phyloP scores from a whole-genome alignment of 768 basidiomycete species.

The Xerocomellus intermedius region DNA sequence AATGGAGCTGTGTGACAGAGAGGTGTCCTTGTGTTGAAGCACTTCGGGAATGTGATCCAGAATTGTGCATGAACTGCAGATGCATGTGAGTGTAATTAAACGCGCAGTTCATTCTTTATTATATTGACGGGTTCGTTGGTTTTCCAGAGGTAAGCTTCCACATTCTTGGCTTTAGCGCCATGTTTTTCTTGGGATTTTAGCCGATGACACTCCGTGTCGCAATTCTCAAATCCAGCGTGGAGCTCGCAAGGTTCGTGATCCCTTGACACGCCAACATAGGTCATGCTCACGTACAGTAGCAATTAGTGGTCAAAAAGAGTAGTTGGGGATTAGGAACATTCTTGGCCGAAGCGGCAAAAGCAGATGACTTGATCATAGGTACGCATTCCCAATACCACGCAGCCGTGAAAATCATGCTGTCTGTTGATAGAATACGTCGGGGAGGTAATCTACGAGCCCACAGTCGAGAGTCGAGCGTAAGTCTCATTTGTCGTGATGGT shows the following conservation, averaged over 20 bases:
- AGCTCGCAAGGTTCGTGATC: conserved; percentile 39
- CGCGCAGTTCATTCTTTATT: background rate
- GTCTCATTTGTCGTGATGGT: conserved; percentile 16
- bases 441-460: conserved; percentile 53
- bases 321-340: conserved; percentile 57
- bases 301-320: conserved; percentile 42
- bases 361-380: conserved; percentile 51
- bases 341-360: conserved; percentile 41
- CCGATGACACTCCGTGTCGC: conserved; percentile 37
- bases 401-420: background rate
- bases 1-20: conserved; percentile 35
- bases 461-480: conserved; percentile 51
- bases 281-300: conserved; percentile 28
- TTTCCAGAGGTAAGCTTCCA: conserved; percentile 24
- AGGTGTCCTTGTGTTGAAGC: conserved; percentile 53
- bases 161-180: background rate
- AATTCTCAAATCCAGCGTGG: conserved; percentile 52
- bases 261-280: background rate
- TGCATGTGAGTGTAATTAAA: conserved; percentile 39
- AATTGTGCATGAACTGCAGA: conserved; percentile 53
- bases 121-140: background rate
- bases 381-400: background rate
- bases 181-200: conserved; percentile 16
- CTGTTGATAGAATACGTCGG: conserved; percentile 59
- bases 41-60: conserved; percentile 66